These are phyloP conservation scores for Arabidopsis hybrid DNA, from an alignment of 441 rosid species.

Conservation along the genomic window DNA sequence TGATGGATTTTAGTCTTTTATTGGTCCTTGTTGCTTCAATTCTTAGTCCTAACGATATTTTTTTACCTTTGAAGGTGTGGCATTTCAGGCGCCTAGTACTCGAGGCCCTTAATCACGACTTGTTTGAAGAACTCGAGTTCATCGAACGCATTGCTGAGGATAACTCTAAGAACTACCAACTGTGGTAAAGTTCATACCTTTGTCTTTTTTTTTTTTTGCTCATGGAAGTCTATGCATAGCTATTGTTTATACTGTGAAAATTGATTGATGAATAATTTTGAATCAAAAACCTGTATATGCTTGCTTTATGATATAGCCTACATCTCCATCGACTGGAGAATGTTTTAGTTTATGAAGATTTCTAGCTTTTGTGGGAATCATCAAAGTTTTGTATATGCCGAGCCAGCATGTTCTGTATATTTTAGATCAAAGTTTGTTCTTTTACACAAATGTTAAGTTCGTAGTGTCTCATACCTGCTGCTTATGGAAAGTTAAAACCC, in stretches of 20 bases:
- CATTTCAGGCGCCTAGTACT: slow-evolving; percentile 85
- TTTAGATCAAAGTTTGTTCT: slow-evolving; percentile 17
- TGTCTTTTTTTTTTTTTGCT: not conserved
- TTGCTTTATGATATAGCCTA: not conserved
- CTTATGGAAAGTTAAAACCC: not conserved
- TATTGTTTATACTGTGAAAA: not conserved
- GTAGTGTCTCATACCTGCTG: not conserved
- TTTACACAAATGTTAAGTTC: slow-evolving; percentile 8
- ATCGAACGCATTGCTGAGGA: slow-evolving; percentile 62
- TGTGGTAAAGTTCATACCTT: slow-evolving; percentile 64
- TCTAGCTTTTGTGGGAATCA: not conserved
- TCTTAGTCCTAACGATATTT: not conserved
- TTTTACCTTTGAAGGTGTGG: slow-evolving; percentile 71
- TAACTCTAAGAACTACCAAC: slow-evolving; percentile 88
- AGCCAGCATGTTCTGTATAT: not conserved
- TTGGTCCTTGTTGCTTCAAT: not conserved
- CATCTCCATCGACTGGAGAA: not conserved
- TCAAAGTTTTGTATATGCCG: not conserved
- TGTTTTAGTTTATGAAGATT: not conserved
- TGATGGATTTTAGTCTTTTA: not conserved
- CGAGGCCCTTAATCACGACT: slow-evolving; percentile 58
- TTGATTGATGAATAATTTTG: not conserved
- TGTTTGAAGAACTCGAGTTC: slow-evolving; percentile 64
- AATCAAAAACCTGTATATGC: slow-evolving; percentile 11
- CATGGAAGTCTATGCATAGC: too few relatives aligned